These are phyloP conservation scores for Leptoxyphium fumago DNA, from an alignment of 2,329 filamentous ascomycete genomes.

Conservation along the genomic window DNA sequence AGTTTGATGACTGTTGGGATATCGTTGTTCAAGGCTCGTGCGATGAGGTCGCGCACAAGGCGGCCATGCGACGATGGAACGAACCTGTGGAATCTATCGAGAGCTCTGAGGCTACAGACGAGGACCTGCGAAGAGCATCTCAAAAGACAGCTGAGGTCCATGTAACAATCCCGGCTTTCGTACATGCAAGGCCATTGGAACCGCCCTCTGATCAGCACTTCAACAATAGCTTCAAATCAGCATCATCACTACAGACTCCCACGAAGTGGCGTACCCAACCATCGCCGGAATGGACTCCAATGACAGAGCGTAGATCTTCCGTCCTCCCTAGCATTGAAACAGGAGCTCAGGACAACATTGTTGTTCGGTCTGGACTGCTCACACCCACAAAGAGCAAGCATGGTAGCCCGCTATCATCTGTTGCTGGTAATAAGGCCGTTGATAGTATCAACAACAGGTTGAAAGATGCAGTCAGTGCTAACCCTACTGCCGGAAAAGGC, in stretches of 20 bases:
- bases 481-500: conserved; percentile 6
- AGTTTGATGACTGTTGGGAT: conserved; percentile 90
- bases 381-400: conserved; percentile 20
- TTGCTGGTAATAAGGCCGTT: conserved; percentile 9
- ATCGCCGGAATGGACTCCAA: conserved; percentile 7
- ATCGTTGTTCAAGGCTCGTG: conserved; percentile 74
- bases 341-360: conserved; percentile 9
- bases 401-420: conserved; percentile 4
- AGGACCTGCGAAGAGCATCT: conserved; percentile 22
- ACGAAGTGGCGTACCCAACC: conserved; percentile 8
- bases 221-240: conserved; percentile 17
- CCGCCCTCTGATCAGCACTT: conserved; percentile 10
- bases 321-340: conserved; percentile 14
- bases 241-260: conserved; percentile 7
- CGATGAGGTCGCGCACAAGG: conserved; percentile 69
- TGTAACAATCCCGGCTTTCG: conserved; percentile 2
- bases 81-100: conserved; percentile 30
- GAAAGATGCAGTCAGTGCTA: conserved; percentile 3
- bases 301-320: conserved; percentile 8
- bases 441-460: conserved; percentile 9
- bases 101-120: conserved; percentile 30
- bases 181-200: conserved; percentile 5
- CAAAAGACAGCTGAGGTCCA: conserved; percentile 7
- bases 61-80: conserved; percentile 45
- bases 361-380: conserved; percentile 12